These are phyloP conservation scores for Thermoascus crustaceus DNA, from an alignment of 2,329 filamentous ascomycete species.

Conservation along the genomic window DNA sequence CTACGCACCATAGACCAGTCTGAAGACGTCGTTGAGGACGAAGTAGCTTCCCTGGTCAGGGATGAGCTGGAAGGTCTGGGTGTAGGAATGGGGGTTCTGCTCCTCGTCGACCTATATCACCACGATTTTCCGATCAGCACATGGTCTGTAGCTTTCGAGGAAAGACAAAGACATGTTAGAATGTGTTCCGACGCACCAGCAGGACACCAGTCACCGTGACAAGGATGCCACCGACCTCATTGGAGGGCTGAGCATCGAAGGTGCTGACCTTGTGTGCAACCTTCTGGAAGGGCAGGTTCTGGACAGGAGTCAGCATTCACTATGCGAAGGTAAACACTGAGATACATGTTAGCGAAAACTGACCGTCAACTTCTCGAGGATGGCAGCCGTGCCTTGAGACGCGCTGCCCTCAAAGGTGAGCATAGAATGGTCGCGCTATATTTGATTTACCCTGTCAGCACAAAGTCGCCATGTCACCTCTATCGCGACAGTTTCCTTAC, in stretches of 20 bases:
- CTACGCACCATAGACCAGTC: conserved; percentile 58
- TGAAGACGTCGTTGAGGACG: conserved; percentile 93
- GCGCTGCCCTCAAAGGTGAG: conserved; percentile 79
- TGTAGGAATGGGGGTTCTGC: conserved; percentile 81
- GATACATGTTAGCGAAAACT: conserved; percentile 20
- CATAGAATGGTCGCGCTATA: conserved; percentile 74
- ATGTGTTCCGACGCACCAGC: conserved; percentile 49
- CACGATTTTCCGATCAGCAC: neutral
- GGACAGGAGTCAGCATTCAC: conserved; percentile 10
- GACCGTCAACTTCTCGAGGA: conserved; percentile 77
- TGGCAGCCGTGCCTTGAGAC: conserved; percentile 54
- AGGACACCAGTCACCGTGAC: conserved; percentile 85
- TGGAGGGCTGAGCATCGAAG: conserved; percentile 73
- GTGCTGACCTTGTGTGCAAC: conserved; percentile 71
- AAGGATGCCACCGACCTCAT: conserved; percentile 60
- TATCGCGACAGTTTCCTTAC: conserved; percentile 46
- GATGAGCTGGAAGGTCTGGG: conserved; percentile 78
- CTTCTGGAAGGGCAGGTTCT: conserved; percentile 73
- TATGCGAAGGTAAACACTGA: neutral
- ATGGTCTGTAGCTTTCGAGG: neutral
- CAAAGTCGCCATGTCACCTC: conserved; percentile 3
- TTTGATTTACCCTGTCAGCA: conserved; percentile 7
- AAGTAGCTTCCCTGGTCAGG: conserved; percentile 68
- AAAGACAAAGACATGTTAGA: conserved; percentile 1
- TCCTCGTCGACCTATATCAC: conserved; percentile 86